Evolutionary conservation across 139 green algal genomes (phyloP).

Genomic region (Chlamydomonas asymmetrica): DNA sequence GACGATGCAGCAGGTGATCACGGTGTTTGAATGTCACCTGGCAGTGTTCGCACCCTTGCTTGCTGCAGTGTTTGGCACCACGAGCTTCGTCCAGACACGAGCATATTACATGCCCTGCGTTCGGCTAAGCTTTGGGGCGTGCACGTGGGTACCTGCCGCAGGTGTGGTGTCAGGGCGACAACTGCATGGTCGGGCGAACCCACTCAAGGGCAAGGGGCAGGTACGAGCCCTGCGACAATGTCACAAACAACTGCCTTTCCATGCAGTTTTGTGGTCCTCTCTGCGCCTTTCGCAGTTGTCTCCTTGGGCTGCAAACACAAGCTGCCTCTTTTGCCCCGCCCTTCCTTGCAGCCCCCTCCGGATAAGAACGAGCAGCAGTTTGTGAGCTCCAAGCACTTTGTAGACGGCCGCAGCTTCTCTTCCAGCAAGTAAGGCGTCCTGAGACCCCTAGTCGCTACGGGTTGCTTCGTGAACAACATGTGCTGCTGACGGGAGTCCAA

Average conservation of each 20-base stretch:
- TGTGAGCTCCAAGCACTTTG: constrained; percentile 7
- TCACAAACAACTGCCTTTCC: not conserved
- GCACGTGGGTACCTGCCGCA: not conserved
- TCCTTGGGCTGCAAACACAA: too few species aligned
- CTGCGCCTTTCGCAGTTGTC: too few species aligned
- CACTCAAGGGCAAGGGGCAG: constrained; percentile 25
- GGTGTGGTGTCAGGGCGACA: constrained; percentile 1
- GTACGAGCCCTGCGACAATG: constrained; percentile 19
- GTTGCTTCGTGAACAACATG: too few species aligned
- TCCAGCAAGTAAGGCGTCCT: constrained; percentile 11
- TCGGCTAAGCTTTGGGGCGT: not conserved
- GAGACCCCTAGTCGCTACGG: too few species aligned
- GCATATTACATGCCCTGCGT: constrained; percentile 5
- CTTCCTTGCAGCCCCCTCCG: too few species aligned
- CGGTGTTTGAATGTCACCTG: not conserved
- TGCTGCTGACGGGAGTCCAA: not conserved
- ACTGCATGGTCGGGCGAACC: constrained; percentile 22
- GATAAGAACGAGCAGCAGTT: not conserved
- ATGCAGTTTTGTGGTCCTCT: too few species aligned
- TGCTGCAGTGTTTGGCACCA: not conserved
- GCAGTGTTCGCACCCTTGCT: not conserved
- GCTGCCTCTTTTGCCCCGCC: too few species aligned
- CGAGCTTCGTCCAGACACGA: not conserved
- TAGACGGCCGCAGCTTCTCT: constrained; percentile 4
- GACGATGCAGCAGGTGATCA: constrained; percentile 14